These are phyloP conservation scores for Cryphonectria carpinicola DNA, from an alignment of 2,329 filamentous ascomycete genomes.

Conservation along the genomic window DNA sequence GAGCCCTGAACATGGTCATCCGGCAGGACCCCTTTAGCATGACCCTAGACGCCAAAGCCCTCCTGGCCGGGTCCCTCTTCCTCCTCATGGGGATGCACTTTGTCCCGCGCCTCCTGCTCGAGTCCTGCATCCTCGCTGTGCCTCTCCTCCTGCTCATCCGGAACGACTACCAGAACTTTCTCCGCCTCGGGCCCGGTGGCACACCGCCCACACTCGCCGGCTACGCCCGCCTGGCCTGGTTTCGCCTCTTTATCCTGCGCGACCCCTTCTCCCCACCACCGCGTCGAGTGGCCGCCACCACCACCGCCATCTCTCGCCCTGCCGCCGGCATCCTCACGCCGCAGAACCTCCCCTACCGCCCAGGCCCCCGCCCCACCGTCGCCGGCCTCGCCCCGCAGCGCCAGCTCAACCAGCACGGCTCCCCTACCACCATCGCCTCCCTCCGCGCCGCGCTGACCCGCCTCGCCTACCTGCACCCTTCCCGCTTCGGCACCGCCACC, in stretches of 20 bases:
- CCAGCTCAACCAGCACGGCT: slow-evolving; percentile 71
- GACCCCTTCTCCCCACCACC: slow-evolving; percentile 67
- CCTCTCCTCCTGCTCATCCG: slow-evolving; percentile 58
- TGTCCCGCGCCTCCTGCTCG: slow-evolving; percentile 51
- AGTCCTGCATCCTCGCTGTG: slow-evolving; percentile 53
- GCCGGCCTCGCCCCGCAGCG: slow-evolving; percentile 81
- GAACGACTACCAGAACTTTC: slow-evolving; percentile 75
- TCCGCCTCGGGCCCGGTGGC: slow-evolving; percentile 78
- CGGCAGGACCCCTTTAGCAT: slow-evolving; percentile 56
- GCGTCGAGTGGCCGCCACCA: not conserved
- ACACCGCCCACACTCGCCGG: slow-evolving; percentile 74
- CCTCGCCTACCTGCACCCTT: slow-evolving; percentile 52
- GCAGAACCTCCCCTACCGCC: slow-evolving; percentile 61
- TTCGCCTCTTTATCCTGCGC: slow-evolving; percentile 71
- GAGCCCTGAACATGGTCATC: slow-evolving; percentile 47
- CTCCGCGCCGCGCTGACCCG: slow-evolving; percentile 57
- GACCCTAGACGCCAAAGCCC: slow-evolving; percentile 55
- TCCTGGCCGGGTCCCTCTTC: slow-evolving; percentile 49
- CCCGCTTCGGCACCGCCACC: slow-evolving; percentile 61
- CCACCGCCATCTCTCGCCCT: slow-evolving; percentile 47
- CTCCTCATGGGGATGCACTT: slow-evolving; percentile 58
- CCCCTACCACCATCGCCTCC: slow-evolving; percentile 54
- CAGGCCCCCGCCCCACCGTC: slow-evolving; percentile 67
- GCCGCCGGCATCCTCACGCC: slow-evolving; percentile 60
- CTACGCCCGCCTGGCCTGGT: slow-evolving; percentile 73